Conservation (phyloP, 2,329 filamentous ascomycete species). For the Ascochyta pisi region DNA sequence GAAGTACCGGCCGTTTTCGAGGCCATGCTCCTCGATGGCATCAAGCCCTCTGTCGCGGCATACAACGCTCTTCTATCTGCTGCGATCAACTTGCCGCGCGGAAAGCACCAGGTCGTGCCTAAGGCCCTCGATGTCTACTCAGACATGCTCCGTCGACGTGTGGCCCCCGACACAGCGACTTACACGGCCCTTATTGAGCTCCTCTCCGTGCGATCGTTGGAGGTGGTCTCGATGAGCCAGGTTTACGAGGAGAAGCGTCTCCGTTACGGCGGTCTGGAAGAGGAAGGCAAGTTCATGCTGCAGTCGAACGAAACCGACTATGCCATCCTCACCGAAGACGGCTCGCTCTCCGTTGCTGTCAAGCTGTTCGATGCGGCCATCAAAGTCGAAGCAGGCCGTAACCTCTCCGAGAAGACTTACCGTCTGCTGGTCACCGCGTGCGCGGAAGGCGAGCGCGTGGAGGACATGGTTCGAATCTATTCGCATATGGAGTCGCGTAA, state of each 20-base stretch:
- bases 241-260: constrained; percentile 79
- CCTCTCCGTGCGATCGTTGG: constrained; percentile 79
- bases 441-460: constrained; percentile 78
- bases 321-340: constrained; percentile 84
- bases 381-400: constrained; percentile 63
- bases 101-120: constrained; percentile 82
- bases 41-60: constrained; percentile 81
- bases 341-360: constrained; percentile 83
- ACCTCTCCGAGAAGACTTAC: constrained; percentile 83
- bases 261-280: constrained; percentile 85
- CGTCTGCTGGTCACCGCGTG: constrained; percentile 85
- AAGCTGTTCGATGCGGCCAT: constrained; percentile 83
- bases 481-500: constrained; percentile 86
- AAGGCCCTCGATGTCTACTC: constrained; percentile 95
- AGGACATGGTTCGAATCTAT: constrained; percentile 90
- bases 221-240: constrained; percentile 76
- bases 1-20: constrained; percentile 93
- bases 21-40: constrained; percentile 81
- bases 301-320: constrained; percentile 86
- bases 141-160: constrained; percentile 89
- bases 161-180: constrained; percentile 81
- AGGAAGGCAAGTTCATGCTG: constrained; percentile 85
- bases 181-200: constrained; percentile 88
- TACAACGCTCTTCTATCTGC: constrained; percentile 91
- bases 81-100: constrained; percentile 79